Conservation (phyloP, 306 rosid species). For the Rosa persica region DNA sequence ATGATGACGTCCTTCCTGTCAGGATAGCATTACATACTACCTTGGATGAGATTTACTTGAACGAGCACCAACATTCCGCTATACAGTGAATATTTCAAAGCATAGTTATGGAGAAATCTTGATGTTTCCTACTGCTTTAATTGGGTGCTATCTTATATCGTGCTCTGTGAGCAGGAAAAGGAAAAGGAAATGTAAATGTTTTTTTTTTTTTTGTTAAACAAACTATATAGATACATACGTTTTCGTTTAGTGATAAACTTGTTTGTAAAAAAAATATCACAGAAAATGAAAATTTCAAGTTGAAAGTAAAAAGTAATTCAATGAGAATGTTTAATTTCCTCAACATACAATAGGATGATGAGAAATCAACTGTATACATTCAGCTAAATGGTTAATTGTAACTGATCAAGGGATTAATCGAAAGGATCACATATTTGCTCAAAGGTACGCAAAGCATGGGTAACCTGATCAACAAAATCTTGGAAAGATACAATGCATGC, state of each 20-base stretch:
- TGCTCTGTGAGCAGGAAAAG: background rate
- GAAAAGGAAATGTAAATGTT: background rate
- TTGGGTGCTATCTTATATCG: background rate
- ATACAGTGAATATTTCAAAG: slow-evolving; percentile 8
- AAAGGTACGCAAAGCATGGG: background rate
- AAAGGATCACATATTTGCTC: background rate
- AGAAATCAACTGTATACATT: background rate
- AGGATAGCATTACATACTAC: slow-evolving; percentile 62
- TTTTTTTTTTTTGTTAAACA: background rate
- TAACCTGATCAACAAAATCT: background rate
- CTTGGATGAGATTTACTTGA: slow-evolving; percentile 54
- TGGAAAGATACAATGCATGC: background rate
- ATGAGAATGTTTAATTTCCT: too few relatives aligned
- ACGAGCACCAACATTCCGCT: slow-evolving; percentile 26
- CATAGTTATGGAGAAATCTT: background rate
- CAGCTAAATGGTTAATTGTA: background rate
- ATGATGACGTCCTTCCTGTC: slow-evolving; percentile 63
- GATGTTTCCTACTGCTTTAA: background rate
- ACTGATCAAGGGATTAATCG: background rate
- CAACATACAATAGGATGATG: too few relatives aligned
- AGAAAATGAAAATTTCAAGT: background rate
- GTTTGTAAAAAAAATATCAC: background rate
- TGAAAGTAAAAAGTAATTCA: too few relatives aligned
- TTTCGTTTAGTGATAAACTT: background rate
- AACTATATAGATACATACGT: background rate